Percentiles rank a stretch among this genome's conserved stretches.
Evolutionary conservation across 176 grass and related monocot species (phyloP).

Genomic region (Pontederia crassipes): DNA sequence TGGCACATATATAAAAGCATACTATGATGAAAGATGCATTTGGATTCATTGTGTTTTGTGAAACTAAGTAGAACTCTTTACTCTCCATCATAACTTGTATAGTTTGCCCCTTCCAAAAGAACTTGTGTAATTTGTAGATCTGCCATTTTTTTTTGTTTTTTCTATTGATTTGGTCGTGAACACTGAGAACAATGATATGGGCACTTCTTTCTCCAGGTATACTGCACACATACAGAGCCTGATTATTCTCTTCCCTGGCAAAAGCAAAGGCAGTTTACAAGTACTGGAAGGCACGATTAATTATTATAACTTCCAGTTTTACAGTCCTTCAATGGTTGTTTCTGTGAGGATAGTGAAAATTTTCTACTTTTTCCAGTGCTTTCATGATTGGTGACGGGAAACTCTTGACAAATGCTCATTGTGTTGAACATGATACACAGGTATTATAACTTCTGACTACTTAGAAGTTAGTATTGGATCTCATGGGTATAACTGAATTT

Average conservation of each 20-base stretch:
- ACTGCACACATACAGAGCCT: slow-evolving; percentile 75
- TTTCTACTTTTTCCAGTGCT: slow-evolving; percentile 32
- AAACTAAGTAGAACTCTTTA: too few species aligned
- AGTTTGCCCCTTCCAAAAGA: too few species aligned
- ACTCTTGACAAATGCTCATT: slow-evolving; percentile 94
- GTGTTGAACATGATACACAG: slow-evolving; percentile 87
- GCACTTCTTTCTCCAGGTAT: slow-evolving; percentile 47
- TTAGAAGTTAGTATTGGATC: neutral
- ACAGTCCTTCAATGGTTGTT: too few species aligned
- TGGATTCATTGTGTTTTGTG: too few species aligned
- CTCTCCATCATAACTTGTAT: too few species aligned
- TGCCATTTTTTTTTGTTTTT: too few species aligned
- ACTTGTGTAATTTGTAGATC: too few species aligned
- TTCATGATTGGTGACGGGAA: slow-evolving; percentile 96
- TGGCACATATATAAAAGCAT: too few species aligned
- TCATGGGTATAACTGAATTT: neutral
- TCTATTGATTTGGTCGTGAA: too few species aligned
- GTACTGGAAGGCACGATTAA: slow-evolving; percentile 67
- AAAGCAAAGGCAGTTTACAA: slow-evolving; percentile 80
- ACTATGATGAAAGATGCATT: too few species aligned
- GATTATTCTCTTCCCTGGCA: slow-evolving; percentile 97
- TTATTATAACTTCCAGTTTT: neutral
- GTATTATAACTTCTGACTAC: slow-evolving; percentile 18
- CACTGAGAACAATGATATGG: neutral
- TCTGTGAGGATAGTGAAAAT: neutral